These are phyloP conservation scores for Pichia membranifaciens DNA, from an alignment of 805 yeast genomes.

Conservation along the genomic window DNA sequence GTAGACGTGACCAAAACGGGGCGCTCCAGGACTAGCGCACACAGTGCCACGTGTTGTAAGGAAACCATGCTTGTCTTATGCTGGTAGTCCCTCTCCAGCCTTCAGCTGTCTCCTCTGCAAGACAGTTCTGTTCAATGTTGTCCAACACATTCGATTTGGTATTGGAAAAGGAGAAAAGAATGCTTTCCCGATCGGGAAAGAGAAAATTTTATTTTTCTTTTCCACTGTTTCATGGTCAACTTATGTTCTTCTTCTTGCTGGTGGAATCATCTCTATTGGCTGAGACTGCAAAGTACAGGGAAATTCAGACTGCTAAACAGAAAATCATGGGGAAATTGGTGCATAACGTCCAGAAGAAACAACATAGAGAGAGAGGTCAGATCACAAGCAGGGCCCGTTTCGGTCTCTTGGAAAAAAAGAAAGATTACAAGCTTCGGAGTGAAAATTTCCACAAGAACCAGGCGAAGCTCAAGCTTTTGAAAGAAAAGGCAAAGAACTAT, in stretches of 20 bases:
- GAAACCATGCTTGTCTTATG: not conserved
- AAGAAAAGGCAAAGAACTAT: conserved; percentile 62
- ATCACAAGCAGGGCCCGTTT: conserved; percentile 62
- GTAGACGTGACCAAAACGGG: conserved; percentile 4
- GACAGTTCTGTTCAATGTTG: too few species aligned
- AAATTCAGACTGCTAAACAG: not conserved
- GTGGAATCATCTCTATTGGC: too few species aligned
- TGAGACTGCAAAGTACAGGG: not conserved
- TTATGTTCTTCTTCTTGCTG: not conserved
- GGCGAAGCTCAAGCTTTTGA: conserved; percentile 62
- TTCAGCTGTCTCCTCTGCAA: too few species aligned
- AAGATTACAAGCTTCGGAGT: conserved; percentile 61
- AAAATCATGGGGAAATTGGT: conserved; percentile 60
- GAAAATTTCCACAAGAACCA: conserved; percentile 53
- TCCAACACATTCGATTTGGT: too few species aligned
- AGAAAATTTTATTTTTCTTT: conserved; percentile 1
- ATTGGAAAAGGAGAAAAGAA: too few species aligned
- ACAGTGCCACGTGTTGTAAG: conserved; percentile 2
- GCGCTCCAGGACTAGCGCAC: conserved; percentile 2
- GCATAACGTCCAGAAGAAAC: conserved; percentile 92
- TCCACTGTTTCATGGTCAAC: not conserved
- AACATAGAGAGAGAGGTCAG: conserved; percentile 92
- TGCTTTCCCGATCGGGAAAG: conserved; percentile 5
- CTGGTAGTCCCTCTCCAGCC: too few species aligned
- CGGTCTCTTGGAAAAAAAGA: conserved; percentile 91